Base-by-base conservation (phyloP, 2,329 filamentous ascomycete species). In the Aspergillus persii region DNA sequence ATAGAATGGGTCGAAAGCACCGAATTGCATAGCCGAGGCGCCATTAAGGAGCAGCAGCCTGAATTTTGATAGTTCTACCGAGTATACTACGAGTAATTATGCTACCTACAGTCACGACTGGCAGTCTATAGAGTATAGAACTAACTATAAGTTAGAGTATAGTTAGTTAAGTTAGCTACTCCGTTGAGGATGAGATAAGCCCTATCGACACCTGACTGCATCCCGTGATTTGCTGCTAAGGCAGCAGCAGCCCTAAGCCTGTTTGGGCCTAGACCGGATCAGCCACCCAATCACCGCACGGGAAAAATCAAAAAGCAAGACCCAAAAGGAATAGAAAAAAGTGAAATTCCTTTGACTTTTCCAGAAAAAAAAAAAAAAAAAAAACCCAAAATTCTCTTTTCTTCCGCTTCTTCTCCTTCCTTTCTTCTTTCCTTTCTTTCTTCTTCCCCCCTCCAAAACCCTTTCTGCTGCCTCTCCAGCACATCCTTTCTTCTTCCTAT, bases 261-360 rank as follows among this genome's bases (percentile, higher is more conserved):
- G n/a, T 63, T 56, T 9, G 2, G 57, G 68, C 8, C 56, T 74
- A 74, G 71, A 54, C 1, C 64, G 53, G 12, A 11, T 30, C 56
- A 57, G 7, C 9, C 18, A 7, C 4, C 44, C 44, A 47, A 47
- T 47, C 18, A 47, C 18, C 8, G 8, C 44, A 3, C 18, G 23
- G 9, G 36, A 41, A 41, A 41, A 41, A n/a, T 41, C 36, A 41
- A 47, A 47, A 26, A 47, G 53, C 56, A 56, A 56, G 60, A 61
- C 61, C 60, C 62, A 54, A 61, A 56, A 62, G 55, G 60, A 31
- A 56, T 60, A 56, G 51, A 61, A 63, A 63, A 46, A 51, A 51
- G n/a, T 41, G 58, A 65, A 66, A 64, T 68, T 61, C 61, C 65
- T 70, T 73, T 73, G 67, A 72, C 63, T 72, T 74, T 74, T 72